Conservation (phyloP, 495 filamentous ascomycete genomes). For the Daldinia vernicosa region DNA sequence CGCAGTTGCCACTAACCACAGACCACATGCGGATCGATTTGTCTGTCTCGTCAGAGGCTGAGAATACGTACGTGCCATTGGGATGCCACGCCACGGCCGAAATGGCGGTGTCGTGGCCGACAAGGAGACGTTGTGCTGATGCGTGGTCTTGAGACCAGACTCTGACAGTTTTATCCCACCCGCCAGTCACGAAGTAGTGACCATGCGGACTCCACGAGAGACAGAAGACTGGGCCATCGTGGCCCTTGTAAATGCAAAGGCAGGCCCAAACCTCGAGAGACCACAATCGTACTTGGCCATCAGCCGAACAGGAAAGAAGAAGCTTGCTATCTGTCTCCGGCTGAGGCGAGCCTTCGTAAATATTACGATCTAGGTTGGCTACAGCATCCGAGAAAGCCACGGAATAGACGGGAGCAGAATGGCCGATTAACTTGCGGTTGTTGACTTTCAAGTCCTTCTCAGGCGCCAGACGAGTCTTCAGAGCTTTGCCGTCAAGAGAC, state of each 20-base stretch:
- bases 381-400: conserved; percentile 90
- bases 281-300: conserved; percentile 90
- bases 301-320: conserved; percentile 86
- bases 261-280: conserved; percentile 88
- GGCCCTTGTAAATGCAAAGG: conserved; percentile 90
- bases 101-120: conserved; percentile 89
- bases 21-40: conserved; percentile 97
- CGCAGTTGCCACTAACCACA: conserved; percentile 81
- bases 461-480: conserved; percentile 57
- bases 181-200: conserved; percentile 91
- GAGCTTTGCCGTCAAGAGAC: conserved; percentile 80
- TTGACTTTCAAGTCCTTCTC: conserved; percentile 56
- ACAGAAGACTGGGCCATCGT: conserved; percentile 88
- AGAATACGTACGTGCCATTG: conserved; percentile 91
- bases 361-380: conserved; percentile 55
- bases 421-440: conserved; percentile 86
- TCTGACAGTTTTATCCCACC: conserved; percentile 87
- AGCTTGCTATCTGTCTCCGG: conserved; percentile 72
- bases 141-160: conserved; percentile 92
- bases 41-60: conserved; percentile 78
- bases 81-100: conserved; percentile 90
- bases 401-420: conserved; percentile 86
- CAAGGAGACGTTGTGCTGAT: conserved; percentile 85
- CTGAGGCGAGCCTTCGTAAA: conserved; percentile 56
- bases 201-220: conserved; percentile 91